These are phyloP conservation scores for Penicillium desertorum DNA, from an alignment of 495 filamentous ascomycete genomes.

Conservation along the genomic window DNA sequence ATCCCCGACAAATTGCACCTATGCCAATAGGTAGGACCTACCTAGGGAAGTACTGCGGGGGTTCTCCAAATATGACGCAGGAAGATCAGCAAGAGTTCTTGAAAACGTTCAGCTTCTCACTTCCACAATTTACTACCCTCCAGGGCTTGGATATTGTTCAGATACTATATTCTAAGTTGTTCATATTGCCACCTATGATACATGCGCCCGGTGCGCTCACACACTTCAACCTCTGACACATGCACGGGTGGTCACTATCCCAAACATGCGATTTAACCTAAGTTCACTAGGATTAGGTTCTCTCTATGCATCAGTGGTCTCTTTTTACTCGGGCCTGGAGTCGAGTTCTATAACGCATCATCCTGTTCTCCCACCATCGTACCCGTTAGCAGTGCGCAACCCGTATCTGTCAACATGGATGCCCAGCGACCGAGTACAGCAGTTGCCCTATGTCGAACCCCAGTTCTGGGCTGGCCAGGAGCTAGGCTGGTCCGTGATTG, in stretches of 20 bases:
- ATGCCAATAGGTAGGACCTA: too few relatives aligned
- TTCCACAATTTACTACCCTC: too few relatives aligned
- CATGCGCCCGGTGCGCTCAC: too few relatives aligned
- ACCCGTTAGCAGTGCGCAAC: slow-evolving; percentile 50
- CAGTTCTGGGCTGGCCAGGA: slow-evolving; percentile 54
- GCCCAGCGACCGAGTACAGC: slow-evolving; percentile 39
- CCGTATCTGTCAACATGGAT: slow-evolving; percentile 51
- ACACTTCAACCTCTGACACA: too few relatives aligned
- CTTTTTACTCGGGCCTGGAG: slow-evolving; percentile 12
- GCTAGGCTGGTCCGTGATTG: slow-evolving; percentile 50
- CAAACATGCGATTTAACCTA: slow-evolving; percentile 30
- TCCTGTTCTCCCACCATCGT: slow-evolving; percentile 44
- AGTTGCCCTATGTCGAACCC: slow-evolving; percentile 41
- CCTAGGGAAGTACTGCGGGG: not conserved
- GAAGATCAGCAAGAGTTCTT: not conserved
- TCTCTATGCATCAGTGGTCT: slow-evolving; percentile 27
- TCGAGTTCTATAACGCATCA: slow-evolving; percentile 20
- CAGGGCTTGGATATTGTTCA: too few relatives aligned
- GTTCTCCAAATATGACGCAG: not conserved
- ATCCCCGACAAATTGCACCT: too few relatives aligned
- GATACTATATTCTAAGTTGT: too few relatives aligned
- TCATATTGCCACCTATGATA: too few relatives aligned
- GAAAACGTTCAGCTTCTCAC: not conserved
- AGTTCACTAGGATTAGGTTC: slow-evolving; percentile 25
- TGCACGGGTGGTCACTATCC: not conserved